These are phyloP conservation scores for Atractiella rhizophila DNA, from an alignment of 768 basidiomycete species.

Conservation along the genomic window DNA sequence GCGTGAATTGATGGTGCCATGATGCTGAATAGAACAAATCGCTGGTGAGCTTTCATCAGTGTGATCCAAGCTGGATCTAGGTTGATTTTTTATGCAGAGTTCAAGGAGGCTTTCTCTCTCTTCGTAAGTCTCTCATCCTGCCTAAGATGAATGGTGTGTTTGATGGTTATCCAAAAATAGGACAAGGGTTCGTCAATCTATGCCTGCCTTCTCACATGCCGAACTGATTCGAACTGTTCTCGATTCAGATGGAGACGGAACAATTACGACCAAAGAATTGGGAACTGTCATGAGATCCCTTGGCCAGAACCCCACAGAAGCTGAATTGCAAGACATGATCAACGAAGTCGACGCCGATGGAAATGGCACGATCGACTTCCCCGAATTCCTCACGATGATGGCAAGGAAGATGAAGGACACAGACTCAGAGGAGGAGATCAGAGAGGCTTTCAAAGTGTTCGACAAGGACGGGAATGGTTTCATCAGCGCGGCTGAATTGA, in stretches of 20 bases:
- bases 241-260: conserved; percentile 57
- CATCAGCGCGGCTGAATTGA: conserved; percentile 62
- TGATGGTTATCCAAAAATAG: conserved; percentile 3
- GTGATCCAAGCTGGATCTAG: conserved; percentile 3
- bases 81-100: conserved; percentile 33
- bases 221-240: background rate
- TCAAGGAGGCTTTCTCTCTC: conserved; percentile 95
- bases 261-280: conserved; percentile 69
- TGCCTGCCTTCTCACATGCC: background rate
- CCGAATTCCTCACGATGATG: conserved; percentile 20
- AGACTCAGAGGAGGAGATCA: conserved; percentile 80
- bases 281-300: conserved; percentile 83
- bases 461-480: conserved; percentile 81
- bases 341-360: conserved; percentile 77
- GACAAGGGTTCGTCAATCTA: conserved; percentile 15
- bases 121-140: conserved; percentile 34
- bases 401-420: conserved; percentile 63
- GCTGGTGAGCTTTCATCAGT: conserved; percentile 33
- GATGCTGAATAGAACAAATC: conserved; percentile 46
- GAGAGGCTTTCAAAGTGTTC: conserved; percentile 88
- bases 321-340: conserved; percentile 82
- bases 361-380: conserved; percentile 61
- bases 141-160: conserved; percentile 1
- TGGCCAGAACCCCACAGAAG: conserved; percentile 77
- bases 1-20: background rate